Conservation (phyloP, 495 filamentous ascomycete species). For the Podospora pseudoanserina region DNA sequence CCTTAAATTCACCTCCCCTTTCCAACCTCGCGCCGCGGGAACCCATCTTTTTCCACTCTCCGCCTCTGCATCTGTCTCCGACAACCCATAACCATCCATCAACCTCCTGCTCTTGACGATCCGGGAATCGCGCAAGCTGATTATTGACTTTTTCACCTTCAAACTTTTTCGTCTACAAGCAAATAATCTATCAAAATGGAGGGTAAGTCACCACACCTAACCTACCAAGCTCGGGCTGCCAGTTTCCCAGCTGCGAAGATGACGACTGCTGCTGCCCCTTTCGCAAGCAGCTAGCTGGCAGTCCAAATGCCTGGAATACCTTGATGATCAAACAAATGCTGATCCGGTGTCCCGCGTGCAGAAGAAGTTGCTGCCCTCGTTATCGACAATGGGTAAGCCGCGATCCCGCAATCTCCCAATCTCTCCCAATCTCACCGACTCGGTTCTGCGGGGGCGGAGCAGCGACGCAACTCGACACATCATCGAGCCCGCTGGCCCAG, state of each 20-base stretch:
- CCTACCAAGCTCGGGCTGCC: constrained; percentile 1
- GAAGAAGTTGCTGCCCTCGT: constrained; percentile 99
- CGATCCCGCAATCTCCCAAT: constrained; percentile 14
- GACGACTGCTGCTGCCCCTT: background rate
- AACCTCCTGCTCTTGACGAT: constrained; percentile 39
- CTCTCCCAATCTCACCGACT: constrained; percentile 33
- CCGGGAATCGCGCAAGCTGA: constrained; percentile 44
- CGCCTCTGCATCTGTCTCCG: constrained; percentile 37
- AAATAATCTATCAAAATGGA: constrained; percentile 52
- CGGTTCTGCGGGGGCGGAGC: constrained; percentile 20
- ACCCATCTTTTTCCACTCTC: constrained; percentile 35
- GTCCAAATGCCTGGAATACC: background rate
- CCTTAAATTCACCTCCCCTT: constrained; percentile 52
- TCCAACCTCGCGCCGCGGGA: constrained; percentile 38
- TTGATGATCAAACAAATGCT: constrained; percentile 39
- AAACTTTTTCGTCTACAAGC: constrained; percentile 33
- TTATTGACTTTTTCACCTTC: constrained; percentile 35
- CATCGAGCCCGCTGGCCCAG: constrained; percentile 11
- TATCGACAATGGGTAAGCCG: constrained; percentile 99
- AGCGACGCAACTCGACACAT: constrained; percentile 23
- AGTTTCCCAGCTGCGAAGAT: background rate
- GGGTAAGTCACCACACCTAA: constrained; percentile 38
- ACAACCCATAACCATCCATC: constrained; percentile 31
- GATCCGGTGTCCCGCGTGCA: constrained; percentile 52
- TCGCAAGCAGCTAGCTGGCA: background rate